Conservation (phyloP, 164 flowering plant species). For the Nymphaea colorata region DNA sequence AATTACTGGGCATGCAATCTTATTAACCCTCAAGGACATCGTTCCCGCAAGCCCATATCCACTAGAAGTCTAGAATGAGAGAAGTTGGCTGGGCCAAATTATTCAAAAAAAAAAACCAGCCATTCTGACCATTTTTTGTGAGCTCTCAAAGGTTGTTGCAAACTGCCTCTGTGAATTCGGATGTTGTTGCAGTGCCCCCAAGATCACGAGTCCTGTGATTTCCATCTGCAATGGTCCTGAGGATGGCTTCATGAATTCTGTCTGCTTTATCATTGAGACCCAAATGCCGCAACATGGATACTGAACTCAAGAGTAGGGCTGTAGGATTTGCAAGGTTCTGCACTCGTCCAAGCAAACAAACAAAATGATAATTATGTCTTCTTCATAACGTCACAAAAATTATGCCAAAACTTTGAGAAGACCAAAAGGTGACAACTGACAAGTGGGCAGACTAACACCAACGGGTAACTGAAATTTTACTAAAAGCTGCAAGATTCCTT, state of each 20-base stretch:
- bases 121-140: not conserved
- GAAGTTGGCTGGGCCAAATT: not conserved
- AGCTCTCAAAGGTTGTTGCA: conserved; percentile 50
- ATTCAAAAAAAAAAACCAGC: not conserved
- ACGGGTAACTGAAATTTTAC: too few relatives aligned
- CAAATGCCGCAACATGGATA: conserved; percentile 79
- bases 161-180: conserved; percentile 84
- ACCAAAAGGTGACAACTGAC: too few relatives aligned
- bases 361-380: too few relatives aligned
- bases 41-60: not conserved
- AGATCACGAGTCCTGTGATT: conserved; percentile 84
- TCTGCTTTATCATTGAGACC: conserved; percentile 73
- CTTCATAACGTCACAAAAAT: too few relatives aligned
- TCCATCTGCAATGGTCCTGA: conserved; percentile 85
- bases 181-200: conserved; percentile 67
- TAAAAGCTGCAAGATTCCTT: too few relatives aligned
- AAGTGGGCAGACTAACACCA: too few relatives aligned
- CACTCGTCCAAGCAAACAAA: not conserved
- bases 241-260: conserved; percentile 52
- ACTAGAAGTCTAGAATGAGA: not conserved
- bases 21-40: too few relatives aligned
- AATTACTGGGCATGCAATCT: not conserved
- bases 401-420: too few relatives aligned
- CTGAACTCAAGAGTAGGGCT: conserved; percentile 79
- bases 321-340: conserved; percentile 96